A percentile compares a stretch with the other conserved stretches of the same genome.
phyloP scores from a whole-genome alignment of 1,284 basidiomycete genomes.

The Ustilago curta region DNA sequence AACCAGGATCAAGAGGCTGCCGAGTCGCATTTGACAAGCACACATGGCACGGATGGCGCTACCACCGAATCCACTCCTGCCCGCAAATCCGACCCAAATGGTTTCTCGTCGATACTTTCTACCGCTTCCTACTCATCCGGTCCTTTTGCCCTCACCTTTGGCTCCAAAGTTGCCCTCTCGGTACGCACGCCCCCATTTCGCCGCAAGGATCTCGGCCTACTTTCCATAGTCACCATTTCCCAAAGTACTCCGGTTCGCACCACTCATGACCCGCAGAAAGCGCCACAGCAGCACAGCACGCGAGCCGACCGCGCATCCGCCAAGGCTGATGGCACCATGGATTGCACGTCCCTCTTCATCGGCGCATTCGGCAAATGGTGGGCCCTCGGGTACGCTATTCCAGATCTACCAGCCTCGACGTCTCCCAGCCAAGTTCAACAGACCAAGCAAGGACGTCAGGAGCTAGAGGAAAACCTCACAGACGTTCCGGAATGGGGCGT shows the following conservation, averaged over 20 bases:
- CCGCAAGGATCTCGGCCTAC: conserved; percentile 83
- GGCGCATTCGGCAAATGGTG: conserved; percentile 90
- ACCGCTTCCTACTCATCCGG: conserved; percentile 29
- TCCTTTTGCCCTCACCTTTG: conserved; percentile 78
- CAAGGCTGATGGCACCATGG: conserved; percentile 51
- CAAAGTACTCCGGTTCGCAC: conserved; percentile 60
- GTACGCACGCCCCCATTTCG: conserved; percentile 92
- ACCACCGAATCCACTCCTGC: conserved; percentile 4
- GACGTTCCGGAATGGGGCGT: conserved; percentile 74
- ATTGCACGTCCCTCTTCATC: conserved; percentile 81
- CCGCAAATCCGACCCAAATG: conserved; percentile 24
- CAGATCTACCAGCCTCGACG: conserved; percentile 69
- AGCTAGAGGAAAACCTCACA: conserved; percentile 78
- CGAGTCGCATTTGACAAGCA: conserved; percentile 10
- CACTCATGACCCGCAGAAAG: conserved; percentile 9
- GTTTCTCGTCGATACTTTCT: conserved; percentile 31
- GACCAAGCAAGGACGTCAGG: conserved; percentile 42
- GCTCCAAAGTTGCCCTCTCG: conserved; percentile 76
- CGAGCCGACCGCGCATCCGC: conserved; percentile 7
- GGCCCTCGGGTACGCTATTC: conserved; percentile 75
- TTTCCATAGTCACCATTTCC: conserved; percentile 79
- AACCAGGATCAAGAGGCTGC: conserved; percentile 37
- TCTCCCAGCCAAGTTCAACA: conserved; percentile 76
- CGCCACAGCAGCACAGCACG: background rate
- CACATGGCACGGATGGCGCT: background rate